Evolutionary conservation across 2,329 filamentous ascomycete species (phyloP), one percentile per base, ranked within the genome.

Genomic region (Cordyceps farinosa): DNA sequence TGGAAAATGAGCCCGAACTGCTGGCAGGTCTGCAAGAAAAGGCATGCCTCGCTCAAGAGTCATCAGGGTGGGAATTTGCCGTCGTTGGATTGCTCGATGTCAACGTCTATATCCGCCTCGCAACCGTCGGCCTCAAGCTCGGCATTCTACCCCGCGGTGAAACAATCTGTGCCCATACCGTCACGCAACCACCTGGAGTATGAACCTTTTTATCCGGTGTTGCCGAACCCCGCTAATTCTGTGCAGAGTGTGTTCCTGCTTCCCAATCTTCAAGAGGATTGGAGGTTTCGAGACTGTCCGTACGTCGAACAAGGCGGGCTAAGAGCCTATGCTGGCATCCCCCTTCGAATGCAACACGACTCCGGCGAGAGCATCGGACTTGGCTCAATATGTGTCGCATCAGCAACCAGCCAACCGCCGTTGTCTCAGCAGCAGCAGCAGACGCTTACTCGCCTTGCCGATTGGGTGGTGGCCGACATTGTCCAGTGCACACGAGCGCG

Each of bases 41-140:
- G 64, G 72, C 77, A 0, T 69, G 72, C 17, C 68, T 81, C 3
- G 77, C 76, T 0, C 70, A 75, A 30, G 74, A 80, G 29, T 75
- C 75, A 1, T 73, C 76, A 5, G 78, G 73, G 8, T 81, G 79
- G 79, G 79, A 81, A 9, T 78, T 75, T 61, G 78, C 74, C n/a
- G 76, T 80, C 22, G 71, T 79, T 6, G 79, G 79, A 2, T 67
- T 81, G 3, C 70, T 81, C 5, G 76, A 78, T 32, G 71, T 78
- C 64, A 74, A 79, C 52, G 72, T 75, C 38, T 81, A 77, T 65
- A 77, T 74, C 4, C 75, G 79, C 15, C 64, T 81, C 30, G 78
- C 74, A 3, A 76, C 79, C 0, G 72, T 76, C 1, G 78, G 78
- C 2, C 68, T 81, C 4, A 72, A 76, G 0, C 66, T 80, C 1